phyloP scores from a whole-genome alignment of 1,139 yeast genomes.

The Geotrichum cucujoidarum region DNA sequence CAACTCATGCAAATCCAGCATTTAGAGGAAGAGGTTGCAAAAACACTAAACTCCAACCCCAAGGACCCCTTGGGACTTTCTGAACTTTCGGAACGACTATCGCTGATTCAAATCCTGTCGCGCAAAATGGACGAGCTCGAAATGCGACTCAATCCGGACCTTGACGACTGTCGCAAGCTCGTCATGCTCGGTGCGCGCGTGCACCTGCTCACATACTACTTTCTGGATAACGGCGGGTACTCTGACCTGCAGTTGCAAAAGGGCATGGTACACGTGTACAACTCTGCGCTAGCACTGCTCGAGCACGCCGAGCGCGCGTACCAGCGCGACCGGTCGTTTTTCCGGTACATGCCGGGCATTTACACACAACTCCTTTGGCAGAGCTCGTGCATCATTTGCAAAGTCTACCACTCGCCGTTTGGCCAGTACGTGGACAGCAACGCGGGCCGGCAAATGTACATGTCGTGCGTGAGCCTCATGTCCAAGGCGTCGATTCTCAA shows the following conservation, averaged over 20 bases:
- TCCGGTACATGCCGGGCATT: conserved; percentile 78
- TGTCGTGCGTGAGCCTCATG: conserved; percentile 63
- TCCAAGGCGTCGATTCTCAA: conserved; percentile 78
- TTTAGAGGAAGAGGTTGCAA: conserved; percentile 80
- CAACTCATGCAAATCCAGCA: conserved; percentile 79
- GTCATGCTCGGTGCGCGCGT: conserved; percentile 68
- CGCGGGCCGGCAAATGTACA: conserved; percentile 68
- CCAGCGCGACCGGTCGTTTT: conserved; percentile 54
- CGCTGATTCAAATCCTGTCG: conserved; percentile 64
- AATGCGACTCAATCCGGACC: conserved; percentile 40
- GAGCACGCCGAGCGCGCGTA: conserved; percentile 63
- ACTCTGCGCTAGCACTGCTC: conserved; percentile 68
- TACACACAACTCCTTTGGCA: conserved; percentile 84
- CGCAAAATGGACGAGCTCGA: conserved; percentile 75
- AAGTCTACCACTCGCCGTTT: conserved; percentile 69
- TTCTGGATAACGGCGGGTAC: conserved; percentile 53
- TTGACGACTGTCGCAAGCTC: conserved; percentile 65
- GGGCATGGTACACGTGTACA: conserved; percentile 72
- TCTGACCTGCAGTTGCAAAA: conserved; percentile 60
- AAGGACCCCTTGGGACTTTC: conserved; percentile 59
- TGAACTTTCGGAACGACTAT: conserved; percentile 64
- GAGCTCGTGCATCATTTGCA: conserved; percentile 78
- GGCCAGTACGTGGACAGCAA: conserved; percentile 61
- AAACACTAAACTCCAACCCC: conserved; percentile 68
- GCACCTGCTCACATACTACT: conserved; percentile 74